Percentiles rank a stretch among this genome's conserved stretches.
These are phyloP conservation scores for Carpinus viminea DNA, from an alignment of 306 rosid genomes.

Conservation along the genomic window DNA sequence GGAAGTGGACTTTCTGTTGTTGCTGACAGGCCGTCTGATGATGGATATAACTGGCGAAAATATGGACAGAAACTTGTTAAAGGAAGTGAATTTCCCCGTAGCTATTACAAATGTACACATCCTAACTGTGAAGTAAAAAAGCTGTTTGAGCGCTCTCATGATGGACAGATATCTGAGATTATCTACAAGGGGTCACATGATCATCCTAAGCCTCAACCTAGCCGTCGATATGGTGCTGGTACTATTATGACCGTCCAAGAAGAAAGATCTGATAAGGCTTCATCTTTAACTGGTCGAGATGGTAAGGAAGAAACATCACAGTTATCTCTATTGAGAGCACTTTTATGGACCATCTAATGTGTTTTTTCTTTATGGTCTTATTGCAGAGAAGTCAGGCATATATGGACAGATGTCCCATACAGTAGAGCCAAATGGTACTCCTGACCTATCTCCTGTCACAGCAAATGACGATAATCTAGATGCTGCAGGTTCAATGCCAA, in stretches of 20 bases:
- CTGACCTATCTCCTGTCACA: conserved; percentile 51
- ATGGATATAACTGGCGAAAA: conserved; percentile 97
- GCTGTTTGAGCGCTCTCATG: conserved; percentile 88
- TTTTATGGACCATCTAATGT: conserved; percentile 16
- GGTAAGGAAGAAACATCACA: conserved; percentile 50
- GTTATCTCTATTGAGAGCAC: conserved; percentile 9
- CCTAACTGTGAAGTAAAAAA: conserved; percentile 99
- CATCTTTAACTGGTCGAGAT: conserved; percentile 61
- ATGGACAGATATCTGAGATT: conserved; percentile 94
- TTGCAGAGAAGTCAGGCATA: conserved; percentile 59
- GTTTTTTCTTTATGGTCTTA: conserved; percentile 17
- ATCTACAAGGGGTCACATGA: conserved; percentile 94
- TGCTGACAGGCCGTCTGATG: conserved; percentile 65
- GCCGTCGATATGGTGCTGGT: conserved; percentile 71
- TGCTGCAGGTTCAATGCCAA: conserved; percentile 53
- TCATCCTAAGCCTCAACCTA: conserved; percentile 97
- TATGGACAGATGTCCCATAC: conserved; percentile 56
- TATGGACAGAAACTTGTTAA: conserved; percentile 96
- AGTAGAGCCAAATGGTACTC: conserved; percentile 61
- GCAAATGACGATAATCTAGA: conserved; percentile 60
- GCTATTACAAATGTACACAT: conserved; percentile 97
- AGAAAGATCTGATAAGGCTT: conserved; percentile 68
- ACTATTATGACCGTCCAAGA: conserved; percentile 57
- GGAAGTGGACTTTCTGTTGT: conserved; percentile 55
- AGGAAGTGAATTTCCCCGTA: conserved; percentile 97